Conservation (phyloP, 2,329 filamentous ascomycete genomes). For the Pseudogymnoascus sp. region DNA sequence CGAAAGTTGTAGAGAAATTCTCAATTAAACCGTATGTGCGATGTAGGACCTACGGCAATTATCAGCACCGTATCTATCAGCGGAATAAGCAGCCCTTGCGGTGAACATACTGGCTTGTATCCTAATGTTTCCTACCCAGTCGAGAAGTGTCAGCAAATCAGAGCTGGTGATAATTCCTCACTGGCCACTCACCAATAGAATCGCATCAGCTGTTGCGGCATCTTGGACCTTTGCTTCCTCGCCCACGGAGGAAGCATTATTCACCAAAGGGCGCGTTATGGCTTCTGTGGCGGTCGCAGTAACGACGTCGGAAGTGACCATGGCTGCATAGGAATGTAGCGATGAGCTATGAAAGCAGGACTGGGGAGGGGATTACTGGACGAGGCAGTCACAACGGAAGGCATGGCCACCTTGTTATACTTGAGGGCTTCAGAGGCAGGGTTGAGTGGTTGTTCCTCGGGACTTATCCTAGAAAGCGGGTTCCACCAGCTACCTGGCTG, state of each 20-base stretch:
- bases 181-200: constrained; percentile 28
- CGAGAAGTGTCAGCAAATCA: not conserved
- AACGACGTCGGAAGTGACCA: not conserved
- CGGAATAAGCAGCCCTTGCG: not conserved
- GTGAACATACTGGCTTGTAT: constrained; percentile 44
- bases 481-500: not conserved
- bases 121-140: constrained; percentile 39
- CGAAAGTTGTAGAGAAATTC: constrained; percentile 53
- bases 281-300: not conserved
- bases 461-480: not conserved
- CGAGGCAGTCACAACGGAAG: not conserved
- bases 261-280: not conserved
- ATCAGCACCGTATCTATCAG: not conserved
- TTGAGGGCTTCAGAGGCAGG: not conserved
- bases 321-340: not conserved
- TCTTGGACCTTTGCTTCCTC: constrained; percentile 25
- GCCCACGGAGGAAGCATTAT: constrained; percentile 14
- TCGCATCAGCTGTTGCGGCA: constrained; percentile 30
- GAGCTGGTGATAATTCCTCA: constrained; percentile 16
- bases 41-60: constrained; percentile 42
- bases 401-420: not conserved
- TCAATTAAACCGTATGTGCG: constrained; percentile 50
- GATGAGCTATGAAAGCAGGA: not conserved
- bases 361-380: not conserved
- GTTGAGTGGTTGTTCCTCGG: not conserved